Percentiles rank a stretch among this genome's conserved stretches.
phyloP scores from a whole-genome alignment of 2,329 filamentous ascomycete species.

The Arthroderma sp. region DNA sequence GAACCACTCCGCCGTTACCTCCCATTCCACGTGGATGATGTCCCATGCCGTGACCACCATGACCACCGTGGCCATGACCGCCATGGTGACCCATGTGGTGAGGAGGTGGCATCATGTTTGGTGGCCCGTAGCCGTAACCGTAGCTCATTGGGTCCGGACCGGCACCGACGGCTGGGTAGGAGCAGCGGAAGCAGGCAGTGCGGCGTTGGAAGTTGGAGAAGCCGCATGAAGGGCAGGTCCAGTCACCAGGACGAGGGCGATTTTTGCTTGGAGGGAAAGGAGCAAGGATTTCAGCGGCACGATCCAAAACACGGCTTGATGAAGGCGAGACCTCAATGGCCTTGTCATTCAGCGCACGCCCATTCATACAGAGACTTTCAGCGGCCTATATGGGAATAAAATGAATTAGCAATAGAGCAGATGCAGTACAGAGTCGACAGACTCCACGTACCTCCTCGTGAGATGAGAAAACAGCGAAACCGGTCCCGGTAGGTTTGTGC shows the following conservation, averaged over 20 bases:
- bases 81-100: slow-evolving; percentile 57
- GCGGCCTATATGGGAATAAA: slow-evolving; percentile 52
- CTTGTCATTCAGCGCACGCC: slow-evolving; percentile 93
- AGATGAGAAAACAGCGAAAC: slow-evolving; percentile 96
- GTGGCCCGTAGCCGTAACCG: slow-evolving; percentile 46
- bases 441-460: slow-evolving; percentile 76
- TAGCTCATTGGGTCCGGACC: slow-evolving; percentile 64
- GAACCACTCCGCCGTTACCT: slow-evolving; percentile 68
- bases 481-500: slow-evolving; percentile 97
- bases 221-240: slow-evolving; percentile 96
- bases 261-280: slow-evolving; percentile 99
- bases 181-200: slow-evolving; percentile 97
- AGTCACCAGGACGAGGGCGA: slow-evolving; percentile 88
- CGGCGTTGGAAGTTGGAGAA: slow-evolving; percentile 99
- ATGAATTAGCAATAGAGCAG: slow-evolving; percentile 4
- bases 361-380: slow-evolving; percentile 98
- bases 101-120: slow-evolving; percentile 65
- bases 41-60: slow-evolving; percentile 42
- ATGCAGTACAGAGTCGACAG: slow-evolving; percentile 1
- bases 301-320: slow-evolving; percentile 89
- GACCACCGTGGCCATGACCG: slow-evolving; percentile 42
- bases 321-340: slow-evolving; percentile 97
- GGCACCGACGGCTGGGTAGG: slow-evolving; percentile 84
- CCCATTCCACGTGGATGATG: slow-evolving; percentile 48
- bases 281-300: slow-evolving; percentile 87